Evolutionary conservation across 2,329 filamentous ascomycete genomes (phyloP).

Genomic region (Torrubiella hemipterigena): DNA sequence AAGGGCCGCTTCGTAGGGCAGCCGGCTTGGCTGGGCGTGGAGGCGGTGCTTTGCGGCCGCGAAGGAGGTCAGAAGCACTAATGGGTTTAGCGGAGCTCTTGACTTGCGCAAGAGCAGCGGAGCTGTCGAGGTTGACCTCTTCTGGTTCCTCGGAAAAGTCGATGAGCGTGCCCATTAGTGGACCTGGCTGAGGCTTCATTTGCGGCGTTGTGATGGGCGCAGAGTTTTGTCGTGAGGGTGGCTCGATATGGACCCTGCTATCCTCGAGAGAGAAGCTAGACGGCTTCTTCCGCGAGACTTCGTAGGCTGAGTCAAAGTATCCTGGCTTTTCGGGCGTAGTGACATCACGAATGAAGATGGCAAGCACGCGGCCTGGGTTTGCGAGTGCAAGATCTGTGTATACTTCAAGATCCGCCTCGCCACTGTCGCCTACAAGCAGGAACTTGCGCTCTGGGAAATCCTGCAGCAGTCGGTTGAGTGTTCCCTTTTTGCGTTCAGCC

Average conservation of each 20-base stretch:
- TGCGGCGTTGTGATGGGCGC: slow-evolving; percentile 9
- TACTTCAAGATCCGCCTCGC: slow-evolving; percentile 91
- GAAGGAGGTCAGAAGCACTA: slow-evolving; percentile 18
- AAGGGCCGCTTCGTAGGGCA: slow-evolving; percentile 35
- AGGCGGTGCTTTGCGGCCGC: slow-evolving; percentile 28
- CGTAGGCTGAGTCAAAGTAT: slow-evolving; percentile 61
- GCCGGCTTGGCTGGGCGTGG: slow-evolving; percentile 47
- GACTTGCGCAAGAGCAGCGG: slow-evolving; percentile 17
- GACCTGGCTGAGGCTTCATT: slow-evolving; percentile 18
- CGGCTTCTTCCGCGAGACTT: slow-evolving; percentile 14
- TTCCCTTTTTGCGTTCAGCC: slow-evolving; percentile 83
- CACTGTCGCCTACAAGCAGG: slow-evolving; percentile 86
- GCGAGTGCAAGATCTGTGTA: slow-evolving; percentile 87
- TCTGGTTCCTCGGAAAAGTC: slow-evolving; percentile 45
- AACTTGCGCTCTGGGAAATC: slow-evolving; percentile 90
- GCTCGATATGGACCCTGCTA: slow-evolving; percentile 7
- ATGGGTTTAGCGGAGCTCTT: slow-evolving; percentile 11
- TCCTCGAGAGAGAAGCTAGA: slow-evolving; percentile 15
- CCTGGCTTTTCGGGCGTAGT: slow-evolving; percentile 61
- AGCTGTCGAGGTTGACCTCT: slow-evolving; percentile 20
- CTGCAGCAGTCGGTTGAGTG: slow-evolving; percentile 69
- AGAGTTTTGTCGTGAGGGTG: slow-evolving; percentile 13
- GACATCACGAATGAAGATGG: slow-evolving; percentile 89
- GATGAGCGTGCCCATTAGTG: slow-evolving; percentile 45
- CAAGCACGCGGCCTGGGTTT: slow-evolving; percentile 72